Conservation (phyloP, 768 basidiomycete species). For the Tulasnella sp. region DNA sequence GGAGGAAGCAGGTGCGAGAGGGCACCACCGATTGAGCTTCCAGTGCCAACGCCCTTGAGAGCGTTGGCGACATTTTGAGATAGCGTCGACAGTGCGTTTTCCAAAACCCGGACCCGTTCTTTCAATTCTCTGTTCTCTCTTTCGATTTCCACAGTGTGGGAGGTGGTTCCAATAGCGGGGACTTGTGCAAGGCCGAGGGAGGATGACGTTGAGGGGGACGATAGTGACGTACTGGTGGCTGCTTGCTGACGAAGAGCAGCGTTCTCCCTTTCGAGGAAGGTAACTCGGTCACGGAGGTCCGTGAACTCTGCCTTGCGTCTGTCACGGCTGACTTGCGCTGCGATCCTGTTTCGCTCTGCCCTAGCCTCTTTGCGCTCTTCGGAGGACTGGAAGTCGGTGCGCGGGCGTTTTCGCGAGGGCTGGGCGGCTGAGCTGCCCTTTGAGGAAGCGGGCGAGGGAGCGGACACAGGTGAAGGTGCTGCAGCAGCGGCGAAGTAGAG, state of each 20-base stretch:
- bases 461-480: not conserved
- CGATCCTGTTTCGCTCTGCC: slow-evolving; percentile 86
- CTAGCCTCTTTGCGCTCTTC: slow-evolving; percentile 83
- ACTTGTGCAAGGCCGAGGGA: not conserved
- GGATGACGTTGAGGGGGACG: not conserved
- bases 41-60: slow-evolving; percentile 14
- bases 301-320: slow-evolving; percentile 77
- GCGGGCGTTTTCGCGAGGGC: slow-evolving; percentile 55
- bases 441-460: slow-evolving; percentile 19
- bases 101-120: slow-evolving; percentile 72
- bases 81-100: slow-evolving; percentile 50
- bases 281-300: slow-evolving; percentile 56
- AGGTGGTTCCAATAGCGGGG: slow-evolving; percentile 33
- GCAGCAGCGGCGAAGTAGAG: slow-evolving; percentile 22
- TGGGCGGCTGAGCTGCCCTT: slow-evolving; percentile 18
- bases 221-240: slow-evolving; percentile 35
- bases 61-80: slow-evolving; percentile 27
- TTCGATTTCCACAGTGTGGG: slow-evolving; percentile 15
- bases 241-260: slow-evolving; percentile 30
- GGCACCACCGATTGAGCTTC: not conserved
- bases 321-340: slow-evolving; percentile 88
- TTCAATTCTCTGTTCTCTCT: slow-evolving; percentile 68
- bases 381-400: slow-evolving; percentile 47
- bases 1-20: slow-evolving; percentile 17
- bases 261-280: slow-evolving; percentile 80